Percentiles rank a stretch among this genome's conserved stretches.
Evolutionary conservation across 768 basidiomycete species (phyloP).

Genomic region (Termitomyces titanicus): DNA sequence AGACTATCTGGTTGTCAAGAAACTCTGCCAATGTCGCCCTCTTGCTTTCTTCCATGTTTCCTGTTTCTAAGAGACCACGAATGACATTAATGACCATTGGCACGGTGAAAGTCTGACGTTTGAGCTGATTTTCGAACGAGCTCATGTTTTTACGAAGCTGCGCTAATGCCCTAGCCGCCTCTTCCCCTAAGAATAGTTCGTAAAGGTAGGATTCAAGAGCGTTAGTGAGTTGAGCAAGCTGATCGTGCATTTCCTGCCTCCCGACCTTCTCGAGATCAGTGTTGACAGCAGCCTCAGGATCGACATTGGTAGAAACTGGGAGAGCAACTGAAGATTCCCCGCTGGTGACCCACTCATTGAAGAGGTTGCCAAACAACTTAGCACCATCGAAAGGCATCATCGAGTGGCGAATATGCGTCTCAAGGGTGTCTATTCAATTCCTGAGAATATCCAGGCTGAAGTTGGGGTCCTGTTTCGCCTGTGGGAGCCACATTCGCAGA

Average conservation of each 20-base stretch:
- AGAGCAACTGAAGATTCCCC: slow-evolving; percentile 34
- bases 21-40: slow-evolving; percentile 37
- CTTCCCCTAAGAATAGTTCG: slow-evolving; percentile 31
- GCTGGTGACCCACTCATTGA: slow-evolving; percentile 41
- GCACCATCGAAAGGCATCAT: slow-evolving; percentile 35
- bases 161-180: slow-evolving; percentile 25
- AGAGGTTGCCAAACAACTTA: slow-evolving; percentile 36
- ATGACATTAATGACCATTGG: slow-evolving; percentile 29
- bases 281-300: too few relatives aligned
- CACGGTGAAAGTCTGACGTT: slow-evolving; percentile 19
- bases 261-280: slow-evolving; percentile 21
- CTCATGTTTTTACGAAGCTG: slow-evolving; percentile 26
- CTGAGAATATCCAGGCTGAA: slow-evolving; percentile 31
- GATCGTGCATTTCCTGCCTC: slow-evolving; percentile 37
- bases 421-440: slow-evolving; percentile 34
- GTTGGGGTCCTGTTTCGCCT: slow-evolving; percentile 37
- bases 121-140: slow-evolving; percentile 24
- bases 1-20: slow-evolving; percentile 30
- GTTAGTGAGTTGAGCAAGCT: slow-evolving; percentile 22
- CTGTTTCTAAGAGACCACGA: slow-evolving; percentile 29
- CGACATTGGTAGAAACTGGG: slow-evolving; percentile 8
- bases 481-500: slow-evolving; percentile 34
- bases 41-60: slow-evolving; percentile 37
- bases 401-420: slow-evolving; percentile 34
- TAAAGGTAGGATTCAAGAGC: slow-evolving; percentile 32